Evolutionary conservation across 2,329 filamentous ascomycete species (phyloP), one percentile per base, ranked within the genome.

Genomic region (Cercospora brassicicola): DNA sequence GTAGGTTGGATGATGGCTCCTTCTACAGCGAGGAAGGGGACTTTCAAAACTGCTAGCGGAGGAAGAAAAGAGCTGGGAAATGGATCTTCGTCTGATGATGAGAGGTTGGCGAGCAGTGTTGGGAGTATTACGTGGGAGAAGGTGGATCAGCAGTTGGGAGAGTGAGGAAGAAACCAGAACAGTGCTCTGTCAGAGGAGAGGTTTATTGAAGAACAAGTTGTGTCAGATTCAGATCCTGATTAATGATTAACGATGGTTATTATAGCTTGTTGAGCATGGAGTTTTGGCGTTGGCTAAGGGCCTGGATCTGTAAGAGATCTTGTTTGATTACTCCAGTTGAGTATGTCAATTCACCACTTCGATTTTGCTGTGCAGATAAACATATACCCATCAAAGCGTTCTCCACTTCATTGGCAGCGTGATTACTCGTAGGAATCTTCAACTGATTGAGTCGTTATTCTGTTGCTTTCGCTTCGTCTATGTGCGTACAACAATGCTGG

Each of bases 1-100:
- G 90, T 98, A n/a, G 89, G 89, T 1, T 95, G 92, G 91, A 96
- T 98, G 91, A 90, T 98, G 87, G 93, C 93, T 10, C 62, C 62
- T 11, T 63, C 60, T 67, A 84, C 89, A 9, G 53, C n/a, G 69
- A 53, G 56, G 59, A 67, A 65, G 42, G 59, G 59, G 53, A 26
- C 15, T 36, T 33, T 65, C 1, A 48, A 28, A 2, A 23, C 2
- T 51, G 18, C 45, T 6, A 13, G 18, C 20, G 45, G 45, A 51
- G 45, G 45, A 20, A 23, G 20, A 15, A 51, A 51, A 51, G 45
- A 51, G 45, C 23, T 51, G 45, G 45, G 18, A 7, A 51, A 51
- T 23, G 45, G 20, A 57, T n/a, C 26, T n/a, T 4, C 53, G 53
- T 57, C 30, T 26, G 53, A 57, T 18, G 53, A 57, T 57, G 72